Conservation (phyloP, 202 grass and related monocot species). For the Panicum hallii region DNA sequence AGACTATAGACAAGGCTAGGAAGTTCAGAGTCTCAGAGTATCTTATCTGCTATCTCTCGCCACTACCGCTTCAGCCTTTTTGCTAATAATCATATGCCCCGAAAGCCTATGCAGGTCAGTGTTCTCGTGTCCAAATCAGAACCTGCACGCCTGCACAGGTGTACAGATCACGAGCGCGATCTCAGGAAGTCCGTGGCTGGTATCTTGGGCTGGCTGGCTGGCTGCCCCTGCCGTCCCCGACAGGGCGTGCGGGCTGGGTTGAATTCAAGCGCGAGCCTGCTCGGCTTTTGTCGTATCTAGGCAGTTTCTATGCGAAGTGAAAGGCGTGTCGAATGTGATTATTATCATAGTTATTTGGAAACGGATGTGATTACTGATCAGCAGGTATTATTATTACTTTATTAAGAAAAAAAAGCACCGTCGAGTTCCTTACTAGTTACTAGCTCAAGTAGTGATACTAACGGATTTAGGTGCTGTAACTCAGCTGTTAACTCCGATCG, state of each 20-base stretch:
- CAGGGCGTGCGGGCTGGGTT: conserved; percentile 45
- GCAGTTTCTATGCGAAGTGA: neutral
- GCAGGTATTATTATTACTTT: too few species aligned
- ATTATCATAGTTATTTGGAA: too few species aligned
- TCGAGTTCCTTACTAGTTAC: neutral
- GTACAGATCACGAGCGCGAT: neutral
- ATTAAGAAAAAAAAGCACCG: too few species aligned
- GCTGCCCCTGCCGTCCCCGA: conserved; percentile 35
- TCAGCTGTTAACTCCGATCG: neutral
- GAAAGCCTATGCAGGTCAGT: neutral
- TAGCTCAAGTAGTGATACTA: too few species aligned
- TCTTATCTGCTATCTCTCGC: neutral
- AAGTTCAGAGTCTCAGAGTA: neutral
- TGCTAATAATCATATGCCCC: neutral
- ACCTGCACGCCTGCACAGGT: neutral
- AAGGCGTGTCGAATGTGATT: conserved; percentile 8
- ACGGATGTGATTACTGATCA: too few species aligned
- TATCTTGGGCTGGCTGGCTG: conserved; percentile 7
- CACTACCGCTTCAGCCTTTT: neutral
- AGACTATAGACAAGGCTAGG: neutral
- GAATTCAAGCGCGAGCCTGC: conserved; percentile 30
- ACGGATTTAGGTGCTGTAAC: neutral
- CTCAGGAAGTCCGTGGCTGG: conserved; percentile 30
- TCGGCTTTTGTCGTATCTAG: conserved; percentile 2
- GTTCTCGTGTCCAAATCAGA: neutral